Evolutionary conservation across 106 monocot genomes (phyloP).

Genomic region (Hemerocallis citrina): DNA sequence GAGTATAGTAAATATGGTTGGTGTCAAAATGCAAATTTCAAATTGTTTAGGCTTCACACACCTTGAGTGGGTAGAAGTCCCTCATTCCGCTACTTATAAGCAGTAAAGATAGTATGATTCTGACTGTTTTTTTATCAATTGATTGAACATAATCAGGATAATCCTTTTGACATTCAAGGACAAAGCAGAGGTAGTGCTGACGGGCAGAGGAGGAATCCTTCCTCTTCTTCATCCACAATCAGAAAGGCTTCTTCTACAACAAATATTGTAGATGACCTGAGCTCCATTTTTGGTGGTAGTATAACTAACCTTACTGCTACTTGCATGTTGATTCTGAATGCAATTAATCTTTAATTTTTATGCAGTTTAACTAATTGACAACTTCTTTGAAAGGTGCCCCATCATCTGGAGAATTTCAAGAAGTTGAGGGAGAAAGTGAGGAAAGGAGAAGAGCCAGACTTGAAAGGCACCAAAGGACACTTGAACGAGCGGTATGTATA

Average conservation of each 20-base stretch:
- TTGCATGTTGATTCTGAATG: neutral
- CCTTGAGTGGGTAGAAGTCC: too few species aligned
- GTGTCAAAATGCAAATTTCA: too few species aligned
- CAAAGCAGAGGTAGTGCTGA: constrained; percentile 30
- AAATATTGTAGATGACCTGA: constrained; percentile 79
- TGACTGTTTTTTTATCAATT: constrained; percentile 2
- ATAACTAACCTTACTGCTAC: neutral
- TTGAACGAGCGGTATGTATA: constrained; percentile 59
- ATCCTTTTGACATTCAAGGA: constrained; percentile 48
- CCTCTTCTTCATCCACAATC: constrained; percentile 41
- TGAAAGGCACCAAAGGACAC: constrained; percentile 70
- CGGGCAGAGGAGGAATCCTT: constrained; percentile 23
- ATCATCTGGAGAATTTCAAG: constrained; percentile 86
- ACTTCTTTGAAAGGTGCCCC: constrained; percentile 29
- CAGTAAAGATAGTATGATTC: too few species aligned
- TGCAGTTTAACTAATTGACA: neutral
- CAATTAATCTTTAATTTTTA: neutral
- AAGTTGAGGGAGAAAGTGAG: constrained; percentile 80
- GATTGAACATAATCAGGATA: constrained; percentile 43
- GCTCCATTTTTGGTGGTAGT: constrained; percentile 86
- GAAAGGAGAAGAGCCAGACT: constrained; percentile 85
- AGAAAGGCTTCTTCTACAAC: constrained; percentile 60
- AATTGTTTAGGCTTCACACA: too few species aligned
- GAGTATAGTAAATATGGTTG: too few species aligned
- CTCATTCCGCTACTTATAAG: too few species aligned